These are phyloP conservation scores for Grosmannia clavigera DNA, from an alignment of 2,329 filamentous ascomycete species.

Conservation along the genomic window DNA sequence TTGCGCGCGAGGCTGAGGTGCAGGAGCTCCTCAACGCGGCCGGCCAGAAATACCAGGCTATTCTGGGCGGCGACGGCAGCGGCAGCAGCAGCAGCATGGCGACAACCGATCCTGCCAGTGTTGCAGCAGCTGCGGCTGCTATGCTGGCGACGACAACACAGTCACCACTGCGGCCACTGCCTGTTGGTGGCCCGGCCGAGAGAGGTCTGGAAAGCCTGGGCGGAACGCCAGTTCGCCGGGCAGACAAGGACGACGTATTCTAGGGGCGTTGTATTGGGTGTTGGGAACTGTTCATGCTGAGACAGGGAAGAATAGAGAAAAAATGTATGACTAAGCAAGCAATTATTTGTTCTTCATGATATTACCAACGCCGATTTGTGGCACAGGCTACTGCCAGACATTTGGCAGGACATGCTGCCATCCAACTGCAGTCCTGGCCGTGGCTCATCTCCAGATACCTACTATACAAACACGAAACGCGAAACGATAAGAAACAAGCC, in stretches of 20 bases:
- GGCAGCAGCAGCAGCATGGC: slow-evolving; percentile 2
- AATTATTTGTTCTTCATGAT: not conserved
- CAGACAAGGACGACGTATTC: slow-evolving; percentile 17
- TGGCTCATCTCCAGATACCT: not conserved
- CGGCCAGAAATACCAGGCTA: slow-evolving; percentile 48
- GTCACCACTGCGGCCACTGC: slow-evolving; percentile 18
- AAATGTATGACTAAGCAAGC: not conserved
- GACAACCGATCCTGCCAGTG: slow-evolving; percentile 2
- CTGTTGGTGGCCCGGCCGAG: slow-evolving; percentile 12
- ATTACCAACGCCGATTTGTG: slow-evolving; percentile 2
- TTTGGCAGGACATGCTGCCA: not conserved
- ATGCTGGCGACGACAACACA: slow-evolving; percentile 15
- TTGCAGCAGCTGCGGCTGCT: slow-evolving; percentile 1
- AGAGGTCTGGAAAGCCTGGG: slow-evolving; percentile 36
- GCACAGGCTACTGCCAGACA: not conserved
- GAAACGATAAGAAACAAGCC: not conserved
- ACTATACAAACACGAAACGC: not conserved
- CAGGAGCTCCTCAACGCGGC: slow-evolving; percentile 72
- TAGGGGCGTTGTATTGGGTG: not conserved
- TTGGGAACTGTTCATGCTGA: too few relatives aligned
- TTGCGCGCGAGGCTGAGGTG: slow-evolving; percentile 62
- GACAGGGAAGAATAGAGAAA: too few relatives aligned
- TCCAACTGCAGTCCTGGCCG: not conserved
- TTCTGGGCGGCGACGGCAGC: slow-evolving; percentile 19
- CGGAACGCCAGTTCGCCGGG: slow-evolving; percentile 25